Evolutionary conservation across 2,329 filamentous ascomycete genomes (phyloP).

Genomic region (Gaeumannomyces tritici): DNA sequence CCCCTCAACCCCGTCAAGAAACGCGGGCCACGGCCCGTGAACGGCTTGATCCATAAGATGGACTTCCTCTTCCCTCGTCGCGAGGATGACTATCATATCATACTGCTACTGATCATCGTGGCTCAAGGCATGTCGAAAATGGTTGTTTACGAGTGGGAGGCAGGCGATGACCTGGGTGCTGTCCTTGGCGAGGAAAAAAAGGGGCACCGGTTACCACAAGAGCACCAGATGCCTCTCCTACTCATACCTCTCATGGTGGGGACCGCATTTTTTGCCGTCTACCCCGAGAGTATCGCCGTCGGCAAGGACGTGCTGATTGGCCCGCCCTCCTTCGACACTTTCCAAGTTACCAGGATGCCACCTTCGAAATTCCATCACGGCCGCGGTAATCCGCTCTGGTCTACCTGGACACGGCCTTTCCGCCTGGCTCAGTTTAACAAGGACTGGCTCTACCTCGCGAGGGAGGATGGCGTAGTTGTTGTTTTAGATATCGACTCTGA

Average conservation of each 20-base stretch:
- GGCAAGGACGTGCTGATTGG: constrained; percentile 45
- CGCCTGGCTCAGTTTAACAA: constrained; percentile 54
- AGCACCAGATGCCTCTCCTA: constrained; percentile 53
- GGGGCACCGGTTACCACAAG: constrained; percentile 39
- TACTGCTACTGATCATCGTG: constrained; percentile 60
- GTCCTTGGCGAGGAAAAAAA: constrained; percentile 35
- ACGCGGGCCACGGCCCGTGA: constrained; percentile 34
- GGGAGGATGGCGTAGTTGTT: constrained; percentile 76
- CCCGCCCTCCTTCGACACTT: constrained; percentile 34
- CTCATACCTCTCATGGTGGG: constrained; percentile 62
- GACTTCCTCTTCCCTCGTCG: constrained; percentile 70
- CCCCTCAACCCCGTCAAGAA: constrained; percentile 49
- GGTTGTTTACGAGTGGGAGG: constrained; percentile 52
- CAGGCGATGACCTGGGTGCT: constrained; percentile 33
- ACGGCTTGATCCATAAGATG: constrained; percentile 74
- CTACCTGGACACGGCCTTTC: constrained; percentile 72
- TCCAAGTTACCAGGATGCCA: constrained; percentile 29
- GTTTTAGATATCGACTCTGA: constrained; percentile 58
- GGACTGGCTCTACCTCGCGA: constrained; percentile 76
- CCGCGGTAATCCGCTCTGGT: constrained; percentile 54
- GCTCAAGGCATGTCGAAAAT: constrained; percentile 39
- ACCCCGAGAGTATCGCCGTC: constrained; percentile 46
- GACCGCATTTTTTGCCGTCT: constrained; percentile 63
- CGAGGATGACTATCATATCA: constrained; percentile 58
- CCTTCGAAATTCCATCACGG: constrained; percentile 38